Evolutionary conservation across 2,329 filamentous ascomycete species (phyloP).

Genomic region (Geosmithia flava): DNA sequence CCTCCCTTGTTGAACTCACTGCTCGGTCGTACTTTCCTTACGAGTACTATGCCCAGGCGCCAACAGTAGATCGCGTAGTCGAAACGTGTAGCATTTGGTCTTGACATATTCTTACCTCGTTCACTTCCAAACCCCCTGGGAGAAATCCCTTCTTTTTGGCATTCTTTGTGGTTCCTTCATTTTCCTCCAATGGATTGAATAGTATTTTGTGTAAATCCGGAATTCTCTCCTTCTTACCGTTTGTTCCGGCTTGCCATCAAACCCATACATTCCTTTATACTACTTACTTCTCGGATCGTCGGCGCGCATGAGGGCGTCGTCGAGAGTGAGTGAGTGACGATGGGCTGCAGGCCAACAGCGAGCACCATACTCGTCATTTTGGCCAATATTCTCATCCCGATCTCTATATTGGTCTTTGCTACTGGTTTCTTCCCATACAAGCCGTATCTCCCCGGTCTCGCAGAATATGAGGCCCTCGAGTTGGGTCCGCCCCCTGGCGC

Average conservation of each 20-base stretch:
- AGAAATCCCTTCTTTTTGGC: background rate
- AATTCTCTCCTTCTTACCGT: too few species aligned
- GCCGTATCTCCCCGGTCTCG: constrained; percentile 76
- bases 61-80: background rate
- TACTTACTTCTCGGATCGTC: background rate
- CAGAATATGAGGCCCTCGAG: constrained; percentile 47
- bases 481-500: constrained; percentile 47
- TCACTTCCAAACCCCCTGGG: background rate
- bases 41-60: background rate
- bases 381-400: constrained; percentile 67
- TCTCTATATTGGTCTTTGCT: constrained; percentile 67
- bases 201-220: too few species aligned
- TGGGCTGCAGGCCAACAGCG: constrained; percentile 11
- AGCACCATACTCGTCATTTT: constrained; percentile 37
- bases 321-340: constrained; percentile 5
- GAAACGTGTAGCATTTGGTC: background rate
- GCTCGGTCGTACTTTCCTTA: background rate
- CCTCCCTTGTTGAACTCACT: background rate
- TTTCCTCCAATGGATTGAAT: too few species aligned
- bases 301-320: background rate
- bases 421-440: constrained; percentile 97
- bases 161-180: too few species aligned
- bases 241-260: too few species aligned
- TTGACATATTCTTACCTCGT: background rate
- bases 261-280: background rate